phyloP scores from a whole-genome alignment of 768 basidiomycete species.

The Lentinula boryana region DNA sequence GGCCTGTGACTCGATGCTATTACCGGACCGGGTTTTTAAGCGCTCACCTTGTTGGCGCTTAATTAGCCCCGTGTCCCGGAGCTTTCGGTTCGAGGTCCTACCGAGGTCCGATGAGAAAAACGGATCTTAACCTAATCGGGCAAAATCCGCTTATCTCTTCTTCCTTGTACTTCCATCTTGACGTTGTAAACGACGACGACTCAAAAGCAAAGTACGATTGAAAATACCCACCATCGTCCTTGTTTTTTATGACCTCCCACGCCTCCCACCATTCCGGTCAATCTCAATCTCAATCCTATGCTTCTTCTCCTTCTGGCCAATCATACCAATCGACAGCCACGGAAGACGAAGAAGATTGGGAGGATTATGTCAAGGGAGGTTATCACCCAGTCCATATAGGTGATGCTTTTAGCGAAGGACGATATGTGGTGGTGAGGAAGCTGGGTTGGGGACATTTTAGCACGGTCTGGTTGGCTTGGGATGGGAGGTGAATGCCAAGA shows the following conservation, averaged over 20 bases:
- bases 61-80: not conserved
- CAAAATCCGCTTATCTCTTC: not conserved
- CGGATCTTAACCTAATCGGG: not conserved
- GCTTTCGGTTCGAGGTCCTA: not conserved
- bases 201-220: too few relatives aligned
- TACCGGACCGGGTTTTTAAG: not conserved
- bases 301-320: constrained; percentile 50
- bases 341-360: constrained; percentile 91
- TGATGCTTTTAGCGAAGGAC: constrained; percentile 79
- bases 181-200: not conserved
- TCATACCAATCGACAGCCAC: constrained; percentile 64
- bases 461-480: constrained; percentile 87
- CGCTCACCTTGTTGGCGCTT: not conserved
- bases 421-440: constrained; percentile 90
- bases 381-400: constrained; percentile 95
- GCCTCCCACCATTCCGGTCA: not conserved
- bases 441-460: constrained; percentile 96
- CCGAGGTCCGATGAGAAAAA: not conserved
- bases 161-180: not conserved
- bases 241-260: not conserved
- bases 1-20: not conserved
- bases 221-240: not conserved
- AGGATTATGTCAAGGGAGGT: constrained; percentile 77
- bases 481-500: constrained; percentile 51
- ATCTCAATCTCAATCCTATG: not conserved